Evolutionary conservation across 108 stramenopile genomes (phyloP).

Genomic region (Cyclostephanos tholiformis): DNA sequence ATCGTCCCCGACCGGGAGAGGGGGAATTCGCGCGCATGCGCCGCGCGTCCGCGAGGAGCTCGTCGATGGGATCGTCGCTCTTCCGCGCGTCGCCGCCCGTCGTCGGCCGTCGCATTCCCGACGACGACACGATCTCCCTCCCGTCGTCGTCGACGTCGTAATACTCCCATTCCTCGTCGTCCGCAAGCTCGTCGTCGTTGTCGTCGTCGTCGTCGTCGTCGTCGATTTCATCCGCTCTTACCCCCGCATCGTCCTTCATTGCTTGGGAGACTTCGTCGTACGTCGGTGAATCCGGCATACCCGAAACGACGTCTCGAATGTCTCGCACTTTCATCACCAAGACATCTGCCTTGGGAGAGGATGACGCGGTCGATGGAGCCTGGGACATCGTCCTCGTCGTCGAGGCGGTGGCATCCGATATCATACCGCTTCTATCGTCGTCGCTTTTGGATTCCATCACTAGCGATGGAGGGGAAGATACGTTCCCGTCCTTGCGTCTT

Average conservation of each 20-base stretch:
- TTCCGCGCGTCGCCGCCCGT: not conserved
- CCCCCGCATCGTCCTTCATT: not conserved
- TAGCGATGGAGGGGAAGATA: constrained; percentile 18
- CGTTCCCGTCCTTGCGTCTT: constrained; percentile 55
- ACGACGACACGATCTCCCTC: constrained; percentile 18
- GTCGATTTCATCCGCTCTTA: not conserved
- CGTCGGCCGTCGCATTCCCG: not conserved
- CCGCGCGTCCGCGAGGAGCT: constrained; percentile 73
- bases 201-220: constrained; percentile 18
- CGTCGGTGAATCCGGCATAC: constrained; percentile 10
- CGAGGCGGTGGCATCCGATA: not conserved
- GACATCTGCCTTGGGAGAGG: constrained; percentile 49
- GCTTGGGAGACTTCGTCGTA: not conserved
- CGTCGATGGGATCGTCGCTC: constrained; percentile 69
- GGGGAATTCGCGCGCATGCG: constrained; percentile 42
- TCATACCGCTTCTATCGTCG: not conserved
- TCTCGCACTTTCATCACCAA: constrained; percentile 64
- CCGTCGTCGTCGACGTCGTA: constrained; percentile 55
- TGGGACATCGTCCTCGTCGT: not conserved
- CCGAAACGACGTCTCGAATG: constrained; percentile 61
- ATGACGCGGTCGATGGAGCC: not conserved
- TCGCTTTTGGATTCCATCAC: constrained; percentile 10
- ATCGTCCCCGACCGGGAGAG: constrained; percentile 18
- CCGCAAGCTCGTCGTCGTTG: constrained; percentile 22
- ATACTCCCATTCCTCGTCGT: constrained; percentile 52